Evolutionary conservation across 139 green algal genomes (phyloP).

Genomic region (Chlamydomonas sp.): DNA sequence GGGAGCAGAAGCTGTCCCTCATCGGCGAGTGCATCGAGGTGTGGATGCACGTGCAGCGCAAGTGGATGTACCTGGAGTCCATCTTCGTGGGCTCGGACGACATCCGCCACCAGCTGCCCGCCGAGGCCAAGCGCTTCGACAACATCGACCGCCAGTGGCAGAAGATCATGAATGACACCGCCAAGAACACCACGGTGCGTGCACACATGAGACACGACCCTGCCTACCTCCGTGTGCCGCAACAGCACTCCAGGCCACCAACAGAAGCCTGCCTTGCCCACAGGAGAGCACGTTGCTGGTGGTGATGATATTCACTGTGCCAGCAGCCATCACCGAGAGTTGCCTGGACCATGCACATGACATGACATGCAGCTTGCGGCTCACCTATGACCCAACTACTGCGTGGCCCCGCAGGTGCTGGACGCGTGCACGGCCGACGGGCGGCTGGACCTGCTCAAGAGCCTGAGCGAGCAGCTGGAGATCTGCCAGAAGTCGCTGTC

Average conservation of each 20-base stretch:
- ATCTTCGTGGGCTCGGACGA: conserved; percentile 89
- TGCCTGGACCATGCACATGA: no score
- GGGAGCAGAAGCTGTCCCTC: conserved; percentile 84
- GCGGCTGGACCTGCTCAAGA: conserved; percentile 68
- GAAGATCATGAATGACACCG: conserved; percentile 85
- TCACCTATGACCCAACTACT: no score
- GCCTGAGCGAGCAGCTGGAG: conserved; percentile 78
- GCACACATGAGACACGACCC: no score
- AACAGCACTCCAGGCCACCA: no score
- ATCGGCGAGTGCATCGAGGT: conserved; percentile 87
- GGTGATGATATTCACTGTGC: no score
- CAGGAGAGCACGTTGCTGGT: no score
- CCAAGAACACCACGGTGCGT: conserved; percentile 65
- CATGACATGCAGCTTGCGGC: no score
- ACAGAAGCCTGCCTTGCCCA: no score
- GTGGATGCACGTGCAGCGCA: conserved; percentile 73
- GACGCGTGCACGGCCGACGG: conserved; percentile 75
- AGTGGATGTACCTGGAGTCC: conserved; percentile 91
- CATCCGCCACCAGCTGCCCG: conserved; percentile 85
- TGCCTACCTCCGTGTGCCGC: no score
- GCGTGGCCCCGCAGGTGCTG: conserved; percentile 62
- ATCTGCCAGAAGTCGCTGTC: conserved; percentile 85
- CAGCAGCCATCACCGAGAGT: no score
- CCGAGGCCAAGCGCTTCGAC: conserved; percentile 88
- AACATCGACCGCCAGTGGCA: conserved; percentile 80